These are phyloP conservation scores for Haematococcus lacustris DNA, from an alignment of 139 green algal species.

Conservation along the genomic window DNA sequence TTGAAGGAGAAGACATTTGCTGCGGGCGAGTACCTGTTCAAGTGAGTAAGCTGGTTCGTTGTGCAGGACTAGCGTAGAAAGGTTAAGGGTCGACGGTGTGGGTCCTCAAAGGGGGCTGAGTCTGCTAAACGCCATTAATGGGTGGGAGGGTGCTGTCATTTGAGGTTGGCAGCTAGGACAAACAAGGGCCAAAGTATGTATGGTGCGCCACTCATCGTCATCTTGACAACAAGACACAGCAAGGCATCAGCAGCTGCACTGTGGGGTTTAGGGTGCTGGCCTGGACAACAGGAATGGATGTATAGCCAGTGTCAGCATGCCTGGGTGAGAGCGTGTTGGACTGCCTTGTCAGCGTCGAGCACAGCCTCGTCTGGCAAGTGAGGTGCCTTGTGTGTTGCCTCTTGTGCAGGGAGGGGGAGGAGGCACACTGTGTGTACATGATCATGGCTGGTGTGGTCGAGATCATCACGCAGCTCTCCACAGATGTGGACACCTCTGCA, in stretches of 20 bases:
- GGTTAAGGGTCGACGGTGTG: neutral
- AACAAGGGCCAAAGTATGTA: no score
- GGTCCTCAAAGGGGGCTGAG: neutral
- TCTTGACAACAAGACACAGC: no score
- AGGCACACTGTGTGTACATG: slow-evolving; percentile 42
- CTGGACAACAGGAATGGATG: neutral
- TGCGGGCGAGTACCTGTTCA: slow-evolving; percentile 37
- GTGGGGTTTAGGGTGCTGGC: neutral
- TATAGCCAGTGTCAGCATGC: no score
- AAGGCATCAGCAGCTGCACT: slow-evolving; percentile 27
- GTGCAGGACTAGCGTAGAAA: neutral
- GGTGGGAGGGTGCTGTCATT: neutral
- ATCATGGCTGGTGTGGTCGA: slow-evolving; percentile 51
- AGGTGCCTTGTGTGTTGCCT: neutral
- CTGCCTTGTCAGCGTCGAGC: no score
- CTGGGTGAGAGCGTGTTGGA: no score
- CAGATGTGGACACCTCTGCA: neutral
- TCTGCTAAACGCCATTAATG: neutral
- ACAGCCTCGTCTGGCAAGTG: no score
- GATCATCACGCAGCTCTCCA: slow-evolving; percentile 28
- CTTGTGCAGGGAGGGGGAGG: slow-evolving; percentile 27
- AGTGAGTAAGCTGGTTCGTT: slow-evolving; percentile 15
- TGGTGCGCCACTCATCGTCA: no score
- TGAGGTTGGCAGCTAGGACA: neutral
- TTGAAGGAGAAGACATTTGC: slow-evolving; percentile 41